Evolutionary conservation across 768 basidiomycete genomes (phyloP), one percentile per base, ranked within the genome.

Genomic region (Russula ochroleuca): DNA sequence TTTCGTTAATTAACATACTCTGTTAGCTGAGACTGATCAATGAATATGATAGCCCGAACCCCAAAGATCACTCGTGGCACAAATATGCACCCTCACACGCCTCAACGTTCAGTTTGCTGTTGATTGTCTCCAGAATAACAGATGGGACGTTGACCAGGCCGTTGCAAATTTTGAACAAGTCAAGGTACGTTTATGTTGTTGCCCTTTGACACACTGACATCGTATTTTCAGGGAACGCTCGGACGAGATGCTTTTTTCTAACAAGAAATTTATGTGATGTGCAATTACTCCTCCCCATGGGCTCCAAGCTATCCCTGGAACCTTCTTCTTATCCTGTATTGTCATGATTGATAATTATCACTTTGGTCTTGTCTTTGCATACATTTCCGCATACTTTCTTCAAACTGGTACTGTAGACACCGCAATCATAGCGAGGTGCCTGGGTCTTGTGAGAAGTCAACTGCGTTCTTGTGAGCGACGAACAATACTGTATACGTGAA

Each of bases 151-250:
- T 56, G 85, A 85, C 50, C 79, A 81, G 63, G 97, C 97, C 0
- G 71, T 93, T 28, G 80, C 81, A 55, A 95, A 96, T 71, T 98
- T 94, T 74, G 85, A 93, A 70, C 81, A 90, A 72, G 89, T 98
- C 70, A 90, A 90, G 83, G 90, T 90, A 64, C 21, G 61, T 71
- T 85, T 63, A 73, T 81, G 62, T 25, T 84, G 11, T 85, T 83
- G 70, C 65, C 84, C 83, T 67, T 53, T 14, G 49, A n/a, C 41
- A 15, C 45, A 33, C 31, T 68, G 21, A 68, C 37, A 28, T n/a
- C 5, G 54, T 59, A 17, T 14, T 56, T 41, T 15, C 64, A 73
- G 72, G 62, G 61, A 59, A 69, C 69, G 10, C 63, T 73, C 13
- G 59, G 69, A 47, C 70, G 69, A 37, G 72, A 72, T 9, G 72